Evolutionary conservation across 192 early-diverging fungal species (phyloP), one percentile per base, ranked within the genome.

Genomic region (Lobulomyces angularis): DNA sequence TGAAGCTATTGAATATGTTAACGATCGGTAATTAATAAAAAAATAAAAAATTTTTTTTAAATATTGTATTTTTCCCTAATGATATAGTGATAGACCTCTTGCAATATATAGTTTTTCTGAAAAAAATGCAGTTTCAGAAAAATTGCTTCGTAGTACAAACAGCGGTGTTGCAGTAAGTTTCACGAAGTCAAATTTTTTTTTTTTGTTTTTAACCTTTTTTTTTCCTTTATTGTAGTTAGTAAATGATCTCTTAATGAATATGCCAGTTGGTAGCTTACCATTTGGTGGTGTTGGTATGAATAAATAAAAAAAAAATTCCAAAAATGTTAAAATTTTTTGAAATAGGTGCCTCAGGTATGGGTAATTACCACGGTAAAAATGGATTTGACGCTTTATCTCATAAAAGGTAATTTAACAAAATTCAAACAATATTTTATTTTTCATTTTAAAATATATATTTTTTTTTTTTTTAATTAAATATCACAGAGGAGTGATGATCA

Each of bases 211-310:
- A 38, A 34, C 24, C 6, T 12, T 8, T 28, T 56, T 8, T 50
- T 58, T 27, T 9, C 18, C 5, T 18, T 29, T 27, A 5, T 23
- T 8, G 19, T 42, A 18, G 8, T 5, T 23, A 22, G 27, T 6
- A 4, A 50, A 39, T 67, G 26, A 53, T 55, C 26, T 48, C 66
- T 23, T 48, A 20, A n/a, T n/a, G n/a, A n/a, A n/a, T n/a, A n/a
- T n/a, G n/a, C n/a, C 34, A 17, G 43, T 56, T 17, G 27, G 56
- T 24, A 46, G 49, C 17, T 43, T 85, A n/a, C 90, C 90, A 30
- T 94, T 92, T 56, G 88, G 88, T 33, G 93, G 90, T 32, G 71
- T 83, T 0, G 90, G n/a, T n/a, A n/a, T n/a, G n/a, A n/a, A n/a
- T n/a, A n/a, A n/a, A n/a, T n/a, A n/a, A n/a, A n/a, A n/a, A n/a